Evolutionary conservation across 176 grass and related monocot species (phyloP), one percentile per base, ranked within the genome.

Genomic region (Calamus simplicifolius): DNA sequence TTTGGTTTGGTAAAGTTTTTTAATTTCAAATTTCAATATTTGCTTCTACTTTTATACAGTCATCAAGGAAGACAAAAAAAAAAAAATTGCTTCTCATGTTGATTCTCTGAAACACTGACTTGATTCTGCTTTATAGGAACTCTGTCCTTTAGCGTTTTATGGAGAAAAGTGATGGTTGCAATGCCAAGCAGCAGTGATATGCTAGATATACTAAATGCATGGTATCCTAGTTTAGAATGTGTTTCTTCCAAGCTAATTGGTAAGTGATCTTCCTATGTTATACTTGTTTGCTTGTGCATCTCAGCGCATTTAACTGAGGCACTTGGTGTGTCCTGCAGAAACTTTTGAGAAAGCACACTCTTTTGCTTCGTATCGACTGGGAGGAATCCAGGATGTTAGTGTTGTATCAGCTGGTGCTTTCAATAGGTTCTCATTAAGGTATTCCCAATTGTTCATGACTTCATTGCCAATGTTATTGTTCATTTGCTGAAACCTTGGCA

Each of bases 351-450:
- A 61, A 72, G 76, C 77, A 56, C 79, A 79, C 72, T 81, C 55
- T 71, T 25, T 87, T 69, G 77, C 66, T 75, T 90, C 77, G 54
- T 27, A 69, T 66, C 86, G 87, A 50, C 64, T 85, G 64, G 80
- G 81, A 68, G 77, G 72, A 27, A 71, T 80, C 31, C 76, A 78
- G 51, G 49, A 70, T 69, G 31, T 56, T 56, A 64, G 80, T 63
- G 65, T 56, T 79, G 75, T 59, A 19, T 73, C 75, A 65, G 74
- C 79, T 69, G 68, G 77, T 67, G 38, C 76, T 73, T 67, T 76
- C 30, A 76, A 67, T 69, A 96, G 86, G 68, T 96, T 90, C 73
- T 87, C 91, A 29, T 79, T 90, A 63, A 90, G 91, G 91, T 96
- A 64, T 28, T 65, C 4, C 64, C 59, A 18, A 64, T 74, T 21